These are phyloP conservation scores for Sporothrix pallida DNA, from an alignment of 2,329 filamentous ascomycete genomes.

Conservation along the genomic window DNA sequence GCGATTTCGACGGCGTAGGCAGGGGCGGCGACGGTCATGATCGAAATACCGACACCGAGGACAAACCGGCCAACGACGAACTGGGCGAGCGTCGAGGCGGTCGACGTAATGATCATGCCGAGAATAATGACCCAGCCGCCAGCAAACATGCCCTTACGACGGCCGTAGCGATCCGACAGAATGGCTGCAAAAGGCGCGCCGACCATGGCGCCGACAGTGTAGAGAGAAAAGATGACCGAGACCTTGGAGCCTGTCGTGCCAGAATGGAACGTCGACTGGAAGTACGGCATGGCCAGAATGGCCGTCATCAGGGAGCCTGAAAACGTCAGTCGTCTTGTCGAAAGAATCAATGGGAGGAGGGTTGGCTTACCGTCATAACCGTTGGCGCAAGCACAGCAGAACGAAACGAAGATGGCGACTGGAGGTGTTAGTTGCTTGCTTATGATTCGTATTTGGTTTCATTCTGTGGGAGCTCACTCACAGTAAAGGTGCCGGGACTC, in stretches of 20 bases:
- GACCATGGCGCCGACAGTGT: constrained; percentile 48
- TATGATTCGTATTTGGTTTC: too few relatives aligned
- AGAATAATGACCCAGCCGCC: constrained; percentile 53
- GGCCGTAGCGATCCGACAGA: constrained; percentile 53
- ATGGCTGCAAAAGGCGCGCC: constrained; percentile 51
- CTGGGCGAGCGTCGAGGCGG: constrained; percentile 37
- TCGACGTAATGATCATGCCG: constrained; percentile 53
- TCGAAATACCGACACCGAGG: neutral
- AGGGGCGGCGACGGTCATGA: constrained; percentile 50
- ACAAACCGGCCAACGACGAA: constrained; percentile 7
- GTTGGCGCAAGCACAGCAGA: constrained; percentile 56
- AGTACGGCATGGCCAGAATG: constrained; percentile 53
- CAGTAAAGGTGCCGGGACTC: constrained; percentile 46
- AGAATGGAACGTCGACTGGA: constrained; percentile 49
- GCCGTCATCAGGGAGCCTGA: constrained; percentile 51
- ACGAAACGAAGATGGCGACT: constrained; percentile 53
- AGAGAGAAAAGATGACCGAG: constrained; percentile 2
- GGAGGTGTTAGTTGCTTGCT: too few relatives aligned
- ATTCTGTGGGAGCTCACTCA: constrained; percentile 36
- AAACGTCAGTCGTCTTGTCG: neutral
- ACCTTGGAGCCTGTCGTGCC: constrained; percentile 38
- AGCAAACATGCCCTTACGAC: constrained; percentile 53
- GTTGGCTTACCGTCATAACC: constrained; percentile 49
- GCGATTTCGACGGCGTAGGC: constrained; percentile 56
- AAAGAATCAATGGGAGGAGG: too few relatives aligned